phyloP scores from a whole-genome alignment of 345 rosid genomes.

The Gossypium turneri region DNA sequence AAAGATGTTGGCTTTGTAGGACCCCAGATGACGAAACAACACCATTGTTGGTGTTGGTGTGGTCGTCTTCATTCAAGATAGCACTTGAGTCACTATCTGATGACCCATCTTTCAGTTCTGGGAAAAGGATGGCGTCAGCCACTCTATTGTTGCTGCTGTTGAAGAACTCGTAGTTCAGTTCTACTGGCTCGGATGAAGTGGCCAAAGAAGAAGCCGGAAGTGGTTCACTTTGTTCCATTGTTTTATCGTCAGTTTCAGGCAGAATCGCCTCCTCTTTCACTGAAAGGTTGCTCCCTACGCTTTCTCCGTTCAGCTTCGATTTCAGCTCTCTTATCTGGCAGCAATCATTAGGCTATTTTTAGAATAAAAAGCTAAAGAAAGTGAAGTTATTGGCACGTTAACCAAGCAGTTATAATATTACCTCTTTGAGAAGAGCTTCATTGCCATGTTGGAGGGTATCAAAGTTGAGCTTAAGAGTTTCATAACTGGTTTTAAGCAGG shows the following conservation, averaged over 20 bases:
- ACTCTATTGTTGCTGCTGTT: neutral
- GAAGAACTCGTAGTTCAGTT: slow-evolving; percentile 42
- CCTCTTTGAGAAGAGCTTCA: slow-evolving; percentile 81
- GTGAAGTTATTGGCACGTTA: neutral
- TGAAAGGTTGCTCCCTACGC: slow-evolving; percentile 52
- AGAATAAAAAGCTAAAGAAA: neutral
- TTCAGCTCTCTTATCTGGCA: slow-evolving; percentile 69
- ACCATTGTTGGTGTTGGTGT: slow-evolving; percentile 25
- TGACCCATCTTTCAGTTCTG: slow-evolving; percentile 64
- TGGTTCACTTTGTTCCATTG: slow-evolving; percentile 21
- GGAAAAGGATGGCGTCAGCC: slow-evolving; percentile 27
- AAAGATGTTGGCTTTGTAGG: slow-evolving; percentile 33
- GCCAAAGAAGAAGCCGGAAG: slow-evolving; percentile 27
- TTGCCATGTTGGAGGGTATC: slow-evolving; percentile 76
- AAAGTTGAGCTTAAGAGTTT: slow-evolving; percentile 49
- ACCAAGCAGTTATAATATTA: slow-evolving; percentile 10
- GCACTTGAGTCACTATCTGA: slow-evolving; percentile 92
- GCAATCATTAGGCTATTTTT: slow-evolving; percentile 11
- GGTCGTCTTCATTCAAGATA: slow-evolving; percentile 64
- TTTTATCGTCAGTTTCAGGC: slow-evolving; percentile 34
- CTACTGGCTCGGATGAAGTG: slow-evolving; percentile 26
- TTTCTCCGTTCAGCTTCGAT: slow-evolving; percentile 53
- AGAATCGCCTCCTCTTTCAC: slow-evolving; percentile 59
- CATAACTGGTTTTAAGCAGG: slow-evolving; percentile 50
- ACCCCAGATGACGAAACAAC: slow-evolving; percentile 40